A percentile compares a stretch with the other conserved stretches of the same genome.
These are phyloP conservation scores for Neofusicoccum kwambonambiense DNA, from an alignment of 2,329 filamentous ascomycete species.

Conservation along the genomic window DNA sequence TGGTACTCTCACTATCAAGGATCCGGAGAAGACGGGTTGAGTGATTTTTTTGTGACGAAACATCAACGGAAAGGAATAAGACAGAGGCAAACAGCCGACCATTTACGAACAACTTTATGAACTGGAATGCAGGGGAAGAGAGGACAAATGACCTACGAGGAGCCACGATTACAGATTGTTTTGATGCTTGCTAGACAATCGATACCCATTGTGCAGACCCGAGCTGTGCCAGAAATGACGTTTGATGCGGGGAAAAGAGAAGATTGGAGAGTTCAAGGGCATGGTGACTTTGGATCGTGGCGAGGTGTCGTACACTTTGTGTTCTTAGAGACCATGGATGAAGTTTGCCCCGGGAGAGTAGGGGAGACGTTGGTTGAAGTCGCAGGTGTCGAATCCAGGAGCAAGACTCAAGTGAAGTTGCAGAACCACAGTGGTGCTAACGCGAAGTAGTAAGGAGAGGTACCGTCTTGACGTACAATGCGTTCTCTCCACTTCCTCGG, in stretches of 20 bases:
- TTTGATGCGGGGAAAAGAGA: too few relatives aligned
- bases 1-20: not conserved
- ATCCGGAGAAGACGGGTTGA: not conserved
- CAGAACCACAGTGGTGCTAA: not conserved
- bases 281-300: too few relatives aligned
- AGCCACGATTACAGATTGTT: not conserved
- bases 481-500: not conserved
- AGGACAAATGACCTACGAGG: not conserved
- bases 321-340: too few relatives aligned
- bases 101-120: not conserved
- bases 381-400: too few relatives aligned
- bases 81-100: not conserved
- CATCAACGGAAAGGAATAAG: not conserved
- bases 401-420: not conserved
- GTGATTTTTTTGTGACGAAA: not conserved
- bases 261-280: too few relatives aligned
- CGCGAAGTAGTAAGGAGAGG: not conserved
- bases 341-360: too few relatives aligned
- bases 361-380: too few relatives aligned
- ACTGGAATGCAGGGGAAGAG: not conserved
- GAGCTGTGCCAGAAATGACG: not conserved
- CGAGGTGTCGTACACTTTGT: too few relatives aligned
- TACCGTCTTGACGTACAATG: not conserved
- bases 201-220: not conserved
- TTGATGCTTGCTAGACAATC: not conserved